Conservation (phyloP, 2,329 filamentous ascomycete genomes). For the Boeremia lycopersici region DNA sequence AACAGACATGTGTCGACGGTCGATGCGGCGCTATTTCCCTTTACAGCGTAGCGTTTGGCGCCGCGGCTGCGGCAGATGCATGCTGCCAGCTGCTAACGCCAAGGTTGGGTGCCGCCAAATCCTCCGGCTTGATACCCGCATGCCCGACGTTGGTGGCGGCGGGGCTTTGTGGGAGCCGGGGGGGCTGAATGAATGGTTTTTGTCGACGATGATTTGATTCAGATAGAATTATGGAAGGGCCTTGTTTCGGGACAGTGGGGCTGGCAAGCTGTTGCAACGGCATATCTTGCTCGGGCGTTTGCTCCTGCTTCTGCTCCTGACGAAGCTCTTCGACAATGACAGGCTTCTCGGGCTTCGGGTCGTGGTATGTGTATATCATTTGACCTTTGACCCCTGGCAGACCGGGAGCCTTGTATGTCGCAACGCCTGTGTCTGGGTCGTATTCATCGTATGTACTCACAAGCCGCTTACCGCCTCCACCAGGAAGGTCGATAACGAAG, state of each 20-base stretch:
- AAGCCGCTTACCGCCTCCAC: constrained; percentile 67
- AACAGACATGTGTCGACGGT: not conserved
- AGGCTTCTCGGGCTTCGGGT: constrained; percentile 49
- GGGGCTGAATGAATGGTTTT: not conserved
- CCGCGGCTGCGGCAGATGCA: not conserved
- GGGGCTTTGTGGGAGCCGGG: not conserved
- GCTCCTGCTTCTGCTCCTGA: constrained; percentile 2
- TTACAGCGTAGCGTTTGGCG: not conserved
- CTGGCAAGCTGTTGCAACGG: not conserved
- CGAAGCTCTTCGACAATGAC: constrained; percentile 1
- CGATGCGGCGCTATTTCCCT: not conserved
- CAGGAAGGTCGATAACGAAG: constrained; percentile 68
- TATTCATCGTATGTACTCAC: constrained; percentile 61
- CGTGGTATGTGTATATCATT: constrained; percentile 62
- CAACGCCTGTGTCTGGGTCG: constrained; percentile 63
- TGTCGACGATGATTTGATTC: not conserved
- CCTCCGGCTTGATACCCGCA: not conserved
- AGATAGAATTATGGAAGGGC: not conserved
- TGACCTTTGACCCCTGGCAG: constrained; percentile 50
- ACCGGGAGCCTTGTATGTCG: constrained; percentile 62
- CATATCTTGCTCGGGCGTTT: constrained; percentile 4
- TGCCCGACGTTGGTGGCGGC: not conserved
- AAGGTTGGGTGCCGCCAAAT: not conserved
- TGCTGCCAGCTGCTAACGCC: not conserved
- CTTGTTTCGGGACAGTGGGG: not conserved